Evolutionary conservation across 768 basidiomycete genomes (phyloP), one percentile per base, ranked within the genome.

Genomic region (Holtermannia corniformis): DNA sequence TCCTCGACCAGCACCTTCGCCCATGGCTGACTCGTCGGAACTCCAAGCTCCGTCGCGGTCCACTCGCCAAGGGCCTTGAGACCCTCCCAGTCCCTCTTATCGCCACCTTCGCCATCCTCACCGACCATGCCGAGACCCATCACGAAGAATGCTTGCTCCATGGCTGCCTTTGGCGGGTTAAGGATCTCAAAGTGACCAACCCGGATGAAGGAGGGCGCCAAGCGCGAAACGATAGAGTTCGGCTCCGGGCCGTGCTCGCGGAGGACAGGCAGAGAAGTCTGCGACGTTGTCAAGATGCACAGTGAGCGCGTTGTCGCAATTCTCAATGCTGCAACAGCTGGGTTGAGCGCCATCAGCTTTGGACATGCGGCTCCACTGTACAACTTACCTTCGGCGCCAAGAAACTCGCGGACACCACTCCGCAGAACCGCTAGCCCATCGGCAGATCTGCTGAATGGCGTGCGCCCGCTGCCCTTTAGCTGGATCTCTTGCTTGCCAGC

Each of bases 401-500:
- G 80, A 62, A 83, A 97, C 74, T 97, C 95, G 44, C 93, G 83
- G 24, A 97, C 83, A 3, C 89, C 92, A 41, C 88, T 91, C 23
- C 95, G 83, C n/a, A 91, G 73, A 2, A 96, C 93, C 0, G 95
- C 95, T 16, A 99, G 78, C 0, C 95, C 95, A 70, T 97, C 95
- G 2, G 95, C 93, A 48, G 78, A 79, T 22, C 95, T 80, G 0
- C 88, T 87, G 74, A 92, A 97, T 0, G 95, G 92, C 0, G 93
- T 97, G 11, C 95, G 78, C 0, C 95, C 95, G 0, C 84, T 81
- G 1, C 95, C 95, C 70, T 97, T 99, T 59, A 99, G 80, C 71
- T 97, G 95, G 7, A 99, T 77, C 64, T 99, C 95, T 62, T 83
- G 85, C 47, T 65, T 54, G 12, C 64, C 77, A 43, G 81, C 75